Percentiles rank a stretch among this genome's conserved stretches.
These are phyloP conservation scores for Botrytis fragariae DNA, from an alignment of 2,329 filamentous ascomycete genomes.

Conservation along the genomic window DNA sequence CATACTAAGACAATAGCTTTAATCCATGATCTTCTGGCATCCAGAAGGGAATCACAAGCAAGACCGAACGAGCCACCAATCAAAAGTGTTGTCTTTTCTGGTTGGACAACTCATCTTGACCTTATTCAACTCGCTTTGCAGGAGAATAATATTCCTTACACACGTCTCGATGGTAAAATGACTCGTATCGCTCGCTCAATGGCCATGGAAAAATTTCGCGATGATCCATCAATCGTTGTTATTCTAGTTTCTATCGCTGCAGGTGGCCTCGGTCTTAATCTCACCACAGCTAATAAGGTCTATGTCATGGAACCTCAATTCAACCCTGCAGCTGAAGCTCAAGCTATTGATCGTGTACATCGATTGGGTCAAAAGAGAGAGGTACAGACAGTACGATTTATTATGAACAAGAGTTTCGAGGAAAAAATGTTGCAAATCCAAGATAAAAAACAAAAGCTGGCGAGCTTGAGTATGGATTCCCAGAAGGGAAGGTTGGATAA, in stretches of 20 bases:
- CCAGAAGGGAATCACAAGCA: slow-evolving; percentile 59
- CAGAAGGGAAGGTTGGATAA: slow-evolving; percentile 37
- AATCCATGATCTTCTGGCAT: slow-evolving; percentile 67
- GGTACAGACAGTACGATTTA: slow-evolving; percentile 82
- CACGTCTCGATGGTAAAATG: slow-evolving; percentile 91
- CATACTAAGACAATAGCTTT: slow-evolving; percentile 90
- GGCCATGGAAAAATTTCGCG: slow-evolving; percentile 75
- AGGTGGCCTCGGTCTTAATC: slow-evolving; percentile 85
- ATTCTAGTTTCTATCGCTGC: slow-evolving; percentile 92
- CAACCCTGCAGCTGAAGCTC: slow-evolving; percentile 91
- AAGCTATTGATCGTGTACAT: slow-evolving; percentile 91
- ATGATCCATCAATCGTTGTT: slow-evolving; percentile 67
- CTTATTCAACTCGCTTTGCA: slow-evolving; percentile 81
- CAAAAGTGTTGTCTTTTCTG: slow-evolving; percentile 92
- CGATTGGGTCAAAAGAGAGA: slow-evolving; percentile 85
- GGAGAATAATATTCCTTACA: slow-evolving; percentile 63
- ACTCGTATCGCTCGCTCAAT: slow-evolving; percentile 67
- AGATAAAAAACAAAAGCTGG: slow-evolving; percentile 87
- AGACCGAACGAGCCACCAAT: slow-evolving; percentile 63
- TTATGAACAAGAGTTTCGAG: slow-evolving; percentile 90
- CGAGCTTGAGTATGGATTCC: slow-evolving; percentile 79
- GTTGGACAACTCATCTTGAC: slow-evolving; percentile 94
- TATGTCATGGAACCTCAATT: slow-evolving; percentile 99
- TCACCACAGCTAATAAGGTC: slow-evolving; percentile 80
- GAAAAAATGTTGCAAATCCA: slow-evolving; percentile 90